phyloP scores from a whole-genome alignment of 2,329 filamentous ascomycete species.

The Delphinella strobiligena region DNA sequence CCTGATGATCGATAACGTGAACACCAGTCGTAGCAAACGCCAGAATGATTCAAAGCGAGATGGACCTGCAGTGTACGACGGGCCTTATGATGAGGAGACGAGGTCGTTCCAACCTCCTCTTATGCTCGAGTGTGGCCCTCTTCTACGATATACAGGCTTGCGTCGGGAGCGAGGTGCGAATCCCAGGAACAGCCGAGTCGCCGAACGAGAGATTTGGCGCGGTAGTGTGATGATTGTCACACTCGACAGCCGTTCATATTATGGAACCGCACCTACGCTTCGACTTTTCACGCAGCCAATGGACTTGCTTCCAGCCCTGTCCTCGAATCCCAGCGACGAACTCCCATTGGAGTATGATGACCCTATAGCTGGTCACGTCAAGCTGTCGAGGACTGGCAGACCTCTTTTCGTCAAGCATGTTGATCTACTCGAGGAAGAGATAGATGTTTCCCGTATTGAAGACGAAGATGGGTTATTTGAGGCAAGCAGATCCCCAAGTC shows the following conservation, averaged over 20 bases:
- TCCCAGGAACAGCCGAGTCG: constrained; percentile 14
- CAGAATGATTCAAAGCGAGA: background rate
- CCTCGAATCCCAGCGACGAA: constrained; percentile 46
- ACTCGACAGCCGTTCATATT: constrained; percentile 68
- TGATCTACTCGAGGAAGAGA: constrained; percentile 67
- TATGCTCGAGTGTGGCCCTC: constrained; percentile 78
- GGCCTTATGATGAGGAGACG: constrained; percentile 53
- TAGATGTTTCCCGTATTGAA: constrained; percentile 68
- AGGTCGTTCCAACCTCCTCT: constrained; percentile 70
- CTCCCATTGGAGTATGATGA: constrained; percentile 77
- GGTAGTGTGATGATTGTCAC: constrained; percentile 95
- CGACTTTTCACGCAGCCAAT: constrained; percentile 80
- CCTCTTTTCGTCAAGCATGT: constrained; percentile 81
- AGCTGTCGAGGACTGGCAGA: constrained; percentile 71
- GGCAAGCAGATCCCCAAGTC: constrained; percentile 21
- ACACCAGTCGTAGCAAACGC: constrained; percentile 10
- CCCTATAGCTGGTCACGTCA: constrained; percentile 76
- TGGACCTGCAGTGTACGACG: constrained; percentile 32
- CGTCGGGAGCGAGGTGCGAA: constrained; percentile 42
- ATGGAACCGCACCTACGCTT: constrained; percentile 64
- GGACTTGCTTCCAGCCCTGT: constrained; percentile 68
- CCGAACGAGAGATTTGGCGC: constrained; percentile 73
- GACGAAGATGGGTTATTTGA: constrained; percentile 77
- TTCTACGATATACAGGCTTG: constrained; percentile 82
- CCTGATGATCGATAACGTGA: constrained; percentile 25